Evolutionary conservation across 2,329 filamentous ascomycete species (phyloP), one percentile per base, ranked within the genome.

Genomic region (Sporothrix variecibatus): DNA sequence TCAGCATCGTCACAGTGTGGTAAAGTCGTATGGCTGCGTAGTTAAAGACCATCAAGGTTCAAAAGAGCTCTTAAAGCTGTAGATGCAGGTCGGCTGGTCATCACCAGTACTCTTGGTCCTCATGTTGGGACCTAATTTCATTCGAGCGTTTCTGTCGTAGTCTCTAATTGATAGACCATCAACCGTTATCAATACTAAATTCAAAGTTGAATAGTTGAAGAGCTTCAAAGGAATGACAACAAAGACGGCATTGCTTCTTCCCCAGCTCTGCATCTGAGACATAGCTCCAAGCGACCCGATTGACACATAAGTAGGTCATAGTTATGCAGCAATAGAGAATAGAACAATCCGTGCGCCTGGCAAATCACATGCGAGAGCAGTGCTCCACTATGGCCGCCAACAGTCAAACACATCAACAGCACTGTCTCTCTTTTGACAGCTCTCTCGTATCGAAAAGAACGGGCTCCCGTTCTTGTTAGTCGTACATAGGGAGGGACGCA

Each of bases 41-140:
- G 28, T 3, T 8, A 34, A 49, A 49, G 28, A 5, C 46, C 46
- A 53, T 69, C 46, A 31, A 15, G 67, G 46, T 69, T 69, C 65
- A 23, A 53, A 9, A 40, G 38, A 31, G 64, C 28, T 34, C n/a
- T 26, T 3, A 31, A 49, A 68, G 65, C 17, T 51, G 65, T 20
- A 17, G 6, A 82, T 67, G 38, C 20, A 6, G 38, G 62, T 15
- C 60, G 12, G 9, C 20, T 23, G 17, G 38, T 6, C n/a, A 67
- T 43, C 23, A 5, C 43, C 43, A 20, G 12, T 17, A 6, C 43
- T 60, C 15, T 60, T 34, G 12, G 56, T 60, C 56, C 11, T 15
- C 38, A 46, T 15, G 2, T 20, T 15, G 23, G 7, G 8, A 7
- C 15, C 17, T 5, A 8, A 0, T 17, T 20, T 60, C 26, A 15